phyloP scores from a whole-genome alignment of 1,139 yeast genomes.

The Insectozyma bohioensis region DNA sequence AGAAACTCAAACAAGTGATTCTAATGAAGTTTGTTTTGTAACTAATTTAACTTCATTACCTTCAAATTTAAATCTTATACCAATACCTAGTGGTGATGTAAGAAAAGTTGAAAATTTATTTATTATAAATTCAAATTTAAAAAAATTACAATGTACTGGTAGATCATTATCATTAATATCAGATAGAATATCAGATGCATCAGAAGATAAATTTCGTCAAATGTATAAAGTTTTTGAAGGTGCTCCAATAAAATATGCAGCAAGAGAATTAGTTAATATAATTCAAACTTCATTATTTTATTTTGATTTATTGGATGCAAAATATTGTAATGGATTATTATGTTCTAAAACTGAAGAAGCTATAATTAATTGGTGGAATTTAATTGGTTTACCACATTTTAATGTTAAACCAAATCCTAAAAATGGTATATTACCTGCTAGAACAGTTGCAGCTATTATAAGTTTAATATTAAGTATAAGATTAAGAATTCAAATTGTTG shows the following conservation, averaged over 20 bases:
- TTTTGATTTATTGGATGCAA: conserved; percentile 69
- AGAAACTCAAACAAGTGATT: conserved; percentile 8
- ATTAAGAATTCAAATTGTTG: conserved; percentile 61
- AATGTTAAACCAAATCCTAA: conserved; percentile 43
- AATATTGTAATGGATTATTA: conserved; percentile 77
- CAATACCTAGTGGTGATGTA: conserved; percentile 65
- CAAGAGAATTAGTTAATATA: conserved; percentile 68
- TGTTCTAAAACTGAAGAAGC: conserved; percentile 79
- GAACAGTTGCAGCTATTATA: conserved; percentile 60
- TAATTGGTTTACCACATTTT: conserved; percentile 66
- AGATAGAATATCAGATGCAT: conserved; percentile 67
- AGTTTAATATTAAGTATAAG: conserved; percentile 70
- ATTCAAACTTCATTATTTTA: conserved; percentile 77
- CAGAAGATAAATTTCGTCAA: conserved; percentile 79
- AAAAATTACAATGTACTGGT: conserved; percentile 81
- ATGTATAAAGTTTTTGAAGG: conserved; percentile 57
- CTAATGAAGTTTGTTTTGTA: conserved; percentile 57
- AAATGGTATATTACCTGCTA: conserved; percentile 59
- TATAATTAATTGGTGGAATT: conserved; percentile 77
- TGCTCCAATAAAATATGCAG: conserved; percentile 64
- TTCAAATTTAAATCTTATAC: conserved; percentile 67
- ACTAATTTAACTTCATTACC: conserved; percentile 82
- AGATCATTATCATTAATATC: conserved; percentile 72
- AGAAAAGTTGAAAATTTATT: conserved; percentile 55
- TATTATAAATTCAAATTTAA: conserved; percentile 71